These are phyloP conservation scores for Holtermanniella nyarrowii DNA, from an alignment of 768 basidiomycete species.

Conservation along the genomic window DNA sequence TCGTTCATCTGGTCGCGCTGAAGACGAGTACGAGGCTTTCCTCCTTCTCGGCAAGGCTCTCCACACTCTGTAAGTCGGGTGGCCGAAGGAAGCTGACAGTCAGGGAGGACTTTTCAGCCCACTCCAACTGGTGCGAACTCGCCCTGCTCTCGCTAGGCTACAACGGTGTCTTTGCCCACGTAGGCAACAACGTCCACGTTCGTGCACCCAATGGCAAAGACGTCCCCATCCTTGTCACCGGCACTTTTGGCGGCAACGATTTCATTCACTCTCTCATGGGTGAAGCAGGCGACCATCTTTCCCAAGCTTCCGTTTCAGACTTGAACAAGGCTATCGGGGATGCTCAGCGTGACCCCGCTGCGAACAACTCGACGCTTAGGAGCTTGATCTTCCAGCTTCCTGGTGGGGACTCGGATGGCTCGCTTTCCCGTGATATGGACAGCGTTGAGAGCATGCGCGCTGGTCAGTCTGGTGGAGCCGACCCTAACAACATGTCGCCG, in stretches of 20 bases:
- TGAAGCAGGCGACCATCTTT: constrained; percentile 49
- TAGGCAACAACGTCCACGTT: constrained; percentile 66
- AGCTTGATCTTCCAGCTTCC: constrained; percentile 31
- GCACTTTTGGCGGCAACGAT: constrained; percentile 44
- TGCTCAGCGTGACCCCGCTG: constrained; percentile 51
- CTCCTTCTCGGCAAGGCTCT: constrained; percentile 58
- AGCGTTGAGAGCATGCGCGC: constrained; percentile 52
- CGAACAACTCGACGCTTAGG: constrained; percentile 21
- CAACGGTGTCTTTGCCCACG: constrained; percentile 68
- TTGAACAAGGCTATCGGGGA: constrained; percentile 66
- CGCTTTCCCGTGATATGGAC: constrained; percentile 63
- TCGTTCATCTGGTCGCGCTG: constrained; percentile 45
- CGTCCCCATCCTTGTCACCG: constrained; percentile 76
- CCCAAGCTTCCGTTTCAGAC: constrained; percentile 71
- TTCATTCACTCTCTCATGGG: constrained; percentile 41
- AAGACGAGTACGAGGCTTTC: constrained; percentile 47
- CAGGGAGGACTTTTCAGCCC: constrained; percentile 76
- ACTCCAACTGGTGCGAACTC: constrained; percentile 69
- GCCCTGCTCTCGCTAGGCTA: constrained; percentile 65
- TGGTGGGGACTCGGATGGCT: constrained; percentile 46
- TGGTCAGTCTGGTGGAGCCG: constrained; percentile 53
- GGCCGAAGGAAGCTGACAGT: background rate
- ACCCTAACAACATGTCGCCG: constrained; percentile 75
- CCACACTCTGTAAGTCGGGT: constrained; percentile 23
- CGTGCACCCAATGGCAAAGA: constrained; percentile 62